These are phyloP conservation scores for Didymella sp. DNA, from an alignment of 2,329 filamentous ascomycete species.

Conservation along the genomic window DNA sequence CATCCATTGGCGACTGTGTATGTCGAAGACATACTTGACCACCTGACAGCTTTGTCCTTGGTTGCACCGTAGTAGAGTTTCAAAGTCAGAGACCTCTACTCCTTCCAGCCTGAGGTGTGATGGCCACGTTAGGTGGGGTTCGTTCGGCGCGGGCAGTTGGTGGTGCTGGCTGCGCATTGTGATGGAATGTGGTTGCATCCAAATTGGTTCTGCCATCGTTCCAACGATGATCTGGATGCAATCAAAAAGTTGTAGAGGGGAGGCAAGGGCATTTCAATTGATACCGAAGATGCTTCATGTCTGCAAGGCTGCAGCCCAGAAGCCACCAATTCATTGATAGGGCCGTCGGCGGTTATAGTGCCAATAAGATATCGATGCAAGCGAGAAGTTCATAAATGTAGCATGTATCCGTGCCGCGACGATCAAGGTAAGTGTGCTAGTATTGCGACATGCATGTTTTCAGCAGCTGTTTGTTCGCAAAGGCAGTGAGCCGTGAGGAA, in stretches of 20 bases:
- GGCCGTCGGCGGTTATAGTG: constrained; percentile 1
- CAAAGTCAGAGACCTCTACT: background rate
- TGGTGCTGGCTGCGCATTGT: background rate
- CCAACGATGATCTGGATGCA: background rate
- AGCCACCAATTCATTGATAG: background rate
- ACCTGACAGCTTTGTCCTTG: constrained; percentile 5
- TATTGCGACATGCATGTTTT: background rate
- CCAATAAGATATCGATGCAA: background rate
- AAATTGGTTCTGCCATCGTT: background rate
- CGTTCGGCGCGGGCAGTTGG: background rate
- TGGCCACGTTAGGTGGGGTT: constrained; percentile 1
- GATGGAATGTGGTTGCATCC: constrained; percentile 3
- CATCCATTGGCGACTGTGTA: background rate
- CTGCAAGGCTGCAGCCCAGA: background rate
- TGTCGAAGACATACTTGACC: constrained; percentile 5
- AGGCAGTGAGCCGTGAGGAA: background rate
- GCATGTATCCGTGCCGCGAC: background rate
- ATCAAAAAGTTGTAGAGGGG: background rate
- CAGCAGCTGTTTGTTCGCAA: background rate
- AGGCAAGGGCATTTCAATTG: background rate
- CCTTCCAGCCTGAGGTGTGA: background rate
- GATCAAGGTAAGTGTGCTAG: background rate
- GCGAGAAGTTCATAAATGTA: background rate
- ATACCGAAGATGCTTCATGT: background rate
- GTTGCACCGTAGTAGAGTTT: background rate